Evolutionary conservation across 2,329 filamentous ascomycete genomes (phyloP), one percentile per base, ranked within the genome.

Genomic region (Ophiocordyceps camponoti-floridani): DNA sequence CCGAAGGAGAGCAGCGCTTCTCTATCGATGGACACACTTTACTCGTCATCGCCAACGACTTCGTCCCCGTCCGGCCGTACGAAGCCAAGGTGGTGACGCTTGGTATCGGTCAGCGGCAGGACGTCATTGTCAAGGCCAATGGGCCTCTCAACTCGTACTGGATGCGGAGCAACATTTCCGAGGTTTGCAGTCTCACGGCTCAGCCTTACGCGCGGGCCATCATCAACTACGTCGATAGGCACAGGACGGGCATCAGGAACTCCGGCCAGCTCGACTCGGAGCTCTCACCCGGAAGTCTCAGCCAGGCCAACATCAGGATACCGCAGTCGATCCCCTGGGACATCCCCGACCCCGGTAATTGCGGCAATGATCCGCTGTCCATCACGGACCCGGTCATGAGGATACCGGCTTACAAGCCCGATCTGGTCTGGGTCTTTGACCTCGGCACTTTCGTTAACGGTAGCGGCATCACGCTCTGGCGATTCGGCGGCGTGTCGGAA

Each of bases 11-110:
- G 46, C 63, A 72, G 55, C 60, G 67, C 42, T 75, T 80, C 52
- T 79, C 63, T 52, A 80, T 71, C 53, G 73, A 65, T 61, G 68
- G 66, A 2, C 78, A 83, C 56, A 71, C 60, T 16, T 62, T 83
- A 58, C 78, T 67, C 0, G 73, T 83, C 46, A 75, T 82, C 44
- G 68, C 77, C 18, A 73, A 73, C 51, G 79, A 83, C 55, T 79
- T 79, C 45, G 73, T 80, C 3, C 64, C 70, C 1, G 62, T 82
- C 30, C 54, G 73, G 50, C 78, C 80, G 0, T 84, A 82, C 55
- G 64, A 71, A 5, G 78, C 77, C 0, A 64, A 71, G 4, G 68
- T 76, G 3, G 63, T 83, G n/a, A 76, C 69, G 4, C 63, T 83
- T 11, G 76, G 69, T 28, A 66, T 81, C 44, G 71, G 65, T 23